Evolutionary conservation across 2,329 filamentous ascomycete genomes (phyloP).

Genomic region (Neodidymelliopsis sp.): DNA sequence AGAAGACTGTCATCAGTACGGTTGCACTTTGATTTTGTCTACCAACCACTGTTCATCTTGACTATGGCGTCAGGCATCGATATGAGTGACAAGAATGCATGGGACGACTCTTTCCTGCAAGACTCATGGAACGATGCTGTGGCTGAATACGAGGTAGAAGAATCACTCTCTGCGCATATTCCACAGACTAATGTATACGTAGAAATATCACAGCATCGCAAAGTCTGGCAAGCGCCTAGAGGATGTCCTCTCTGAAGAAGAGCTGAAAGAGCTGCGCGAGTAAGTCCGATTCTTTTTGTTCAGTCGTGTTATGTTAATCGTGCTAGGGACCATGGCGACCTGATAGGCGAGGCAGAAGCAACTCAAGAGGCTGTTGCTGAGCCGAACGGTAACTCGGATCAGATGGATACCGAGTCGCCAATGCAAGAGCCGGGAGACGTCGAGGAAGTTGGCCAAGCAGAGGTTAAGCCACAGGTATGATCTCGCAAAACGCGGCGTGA

Average conservation of each 20-base stretch:
- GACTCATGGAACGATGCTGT: slow-evolving; percentile 47
- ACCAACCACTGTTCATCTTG: background rate
- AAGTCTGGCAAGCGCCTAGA: slow-evolving; percentile 46
- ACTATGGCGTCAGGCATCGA: slow-evolving; percentile 37
- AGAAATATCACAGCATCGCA: slow-evolving; percentile 51
- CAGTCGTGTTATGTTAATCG: slow-evolving; percentile 17
- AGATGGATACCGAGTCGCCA: slow-evolving; percentile 32
- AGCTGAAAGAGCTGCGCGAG: slow-evolving; percentile 42
- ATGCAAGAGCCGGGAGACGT: slow-evolving; percentile 26
- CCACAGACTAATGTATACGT: slow-evolving; percentile 18
- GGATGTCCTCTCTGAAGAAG: slow-evolving; percentile 43
- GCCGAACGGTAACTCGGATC: slow-evolving; percentile 32
- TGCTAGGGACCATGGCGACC: slow-evolving; percentile 42
- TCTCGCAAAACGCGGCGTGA: slow-evolving; percentile 20
- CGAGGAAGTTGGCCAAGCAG: slow-evolving; percentile 16
- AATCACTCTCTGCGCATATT: background rate
- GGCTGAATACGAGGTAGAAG: slow-evolving; percentile 46
- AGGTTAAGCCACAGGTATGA: slow-evolving; percentile 36
- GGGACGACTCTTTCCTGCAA: slow-evolving; percentile 49
- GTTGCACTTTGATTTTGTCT: no score
- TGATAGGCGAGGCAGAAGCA: slow-evolving; percentile 37
- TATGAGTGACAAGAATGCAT: slow-evolving; percentile 43
- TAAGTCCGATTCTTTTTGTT: slow-evolving; percentile 16
- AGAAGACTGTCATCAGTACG: no score
- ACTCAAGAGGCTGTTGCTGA: slow-evolving; percentile 22